Evolutionary conservation across 306 rosid species (phyloP), one percentile per base, ranked within the genome.

Genomic region (Castanospermum australe): DNA sequence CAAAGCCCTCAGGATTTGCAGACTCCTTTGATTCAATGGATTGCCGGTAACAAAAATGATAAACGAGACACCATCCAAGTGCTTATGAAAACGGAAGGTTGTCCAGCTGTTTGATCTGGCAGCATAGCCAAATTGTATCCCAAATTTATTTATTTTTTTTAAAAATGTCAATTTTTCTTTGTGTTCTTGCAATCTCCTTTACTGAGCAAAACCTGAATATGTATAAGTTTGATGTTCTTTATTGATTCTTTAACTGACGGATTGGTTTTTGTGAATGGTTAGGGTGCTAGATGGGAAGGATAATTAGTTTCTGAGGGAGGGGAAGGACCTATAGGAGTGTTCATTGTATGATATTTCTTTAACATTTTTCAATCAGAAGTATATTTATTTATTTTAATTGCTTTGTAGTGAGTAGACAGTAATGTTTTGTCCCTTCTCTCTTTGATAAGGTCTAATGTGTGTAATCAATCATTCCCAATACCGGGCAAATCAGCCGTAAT

Each of bases 1-100:
- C 92, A 4, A 93, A 89, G 78, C 97, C 97, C 69, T 81, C 86
- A 0, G 97, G 94, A 51, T 89, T 93, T 60, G 92, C 90, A 17
- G 93, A 93, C 82, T 82, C 97, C 2, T 93, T 93, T 47, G 84
- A 71, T 71, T 89, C 97, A 36, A 84, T 72, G 86, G 93, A 93
- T 82, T 88, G 94, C 84, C 87, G 97, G 79, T 93, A 84, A 87
- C 59, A 17, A 38, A 33, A 68, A 21, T 8, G n/a, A 12, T 8
- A 12, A 59, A 56, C 36, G 18, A 48, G 35, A n/a, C 11, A 44
- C 13, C n/a, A 28, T 33, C 32, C 66, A 67, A 18, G 64, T 50
- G 61, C 79, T 71, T 20, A 35, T 45, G 56, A 33, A 15, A 32
- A 38, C 8, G 51, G 21, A 76, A 76, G 66, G 79, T 45, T 66